Evolutionary conservation across 2,329 filamentous ascomycete genomes (phyloP), one percentile per base, ranked within the genome.

Genomic region (Alternaria solani): DNA sequence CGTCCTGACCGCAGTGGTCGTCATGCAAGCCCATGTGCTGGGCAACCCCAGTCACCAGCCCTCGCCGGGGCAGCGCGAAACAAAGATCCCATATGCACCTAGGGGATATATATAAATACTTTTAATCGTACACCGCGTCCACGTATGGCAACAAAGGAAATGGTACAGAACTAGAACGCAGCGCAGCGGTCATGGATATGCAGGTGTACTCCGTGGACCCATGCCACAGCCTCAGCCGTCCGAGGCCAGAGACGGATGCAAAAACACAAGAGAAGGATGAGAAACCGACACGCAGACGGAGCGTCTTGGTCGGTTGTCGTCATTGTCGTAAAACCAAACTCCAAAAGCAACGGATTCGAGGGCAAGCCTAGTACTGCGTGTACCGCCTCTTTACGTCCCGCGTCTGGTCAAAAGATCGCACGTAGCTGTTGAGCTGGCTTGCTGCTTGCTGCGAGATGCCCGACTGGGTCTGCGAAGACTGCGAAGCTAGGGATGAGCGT

Each of bases 331-430:
- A 68, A 61, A 53, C 55, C 61, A 63, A 68, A 67, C 65, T 66
- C 63, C 64, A 42, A 38, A 61, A 57, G 34, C 25, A 41, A 43
- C 39, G 28, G 39, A 18, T 38, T 28, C 25, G 57, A 6, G 12
- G 7, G 7, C 18, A 26, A 26, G 51, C 39, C 57, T 65, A 75
- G 66, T 74, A 75, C 58, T 73, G 71, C 12, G 74, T 79, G 63
- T 73, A 73, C 70, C 80, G 72, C 68, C 81, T 78, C 74, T 81
- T 81, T 55, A 78, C 71, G 85, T 81, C 88, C 80, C 91, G 86
- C 59, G 91, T 89, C 67, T 93, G 91, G 79, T 97, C 94, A 76
- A 97, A 97, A 2, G 91, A 93, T 75, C 90, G 91, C 67, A 92
- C 91, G 79, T 97, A 97, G 68, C 91, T 90, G 75, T 90, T 88